phyloP scores from a whole-genome alignment of 2,329 filamentous ascomycete genomes.

The Talaromyces sp. region DNA sequence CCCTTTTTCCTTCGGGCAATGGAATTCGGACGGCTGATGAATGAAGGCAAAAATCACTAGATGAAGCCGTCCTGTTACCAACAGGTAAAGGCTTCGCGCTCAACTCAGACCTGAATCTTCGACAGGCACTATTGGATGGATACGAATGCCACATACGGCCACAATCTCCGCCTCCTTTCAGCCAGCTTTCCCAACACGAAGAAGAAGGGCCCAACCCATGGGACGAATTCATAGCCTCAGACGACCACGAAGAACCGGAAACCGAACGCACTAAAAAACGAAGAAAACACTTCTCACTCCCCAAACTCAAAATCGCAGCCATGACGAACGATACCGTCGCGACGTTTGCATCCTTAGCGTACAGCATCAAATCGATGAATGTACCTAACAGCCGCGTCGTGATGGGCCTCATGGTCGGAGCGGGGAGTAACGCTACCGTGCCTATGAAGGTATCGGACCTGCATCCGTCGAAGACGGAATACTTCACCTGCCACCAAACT shows the following conservation, averaged over 20 bases:
- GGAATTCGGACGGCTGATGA: neutral
- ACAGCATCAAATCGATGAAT: slow-evolving; percentile 54
- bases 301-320: slow-evolving; percentile 64
- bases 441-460: slow-evolving; percentile 62
- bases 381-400: slow-evolving; percentile 61
- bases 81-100: slow-evolving; percentile 54
- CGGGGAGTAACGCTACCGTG: slow-evolving; percentile 74
- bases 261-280: slow-evolving; percentile 26
- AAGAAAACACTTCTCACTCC: slow-evolving; percentile 47
- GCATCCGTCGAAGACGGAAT: slow-evolving; percentile 57
- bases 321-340: slow-evolving; percentile 78
- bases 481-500: slow-evolving; percentile 25
- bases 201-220: neutral
- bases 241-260: neutral
- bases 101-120: slow-evolving; percentile 35
- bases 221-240: slow-evolving; percentile 1
- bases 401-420: slow-evolving; percentile 76
- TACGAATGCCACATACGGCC: slow-evolving; percentile 44
- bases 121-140: slow-evolving; percentile 35
- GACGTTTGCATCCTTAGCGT: slow-evolving; percentile 73
- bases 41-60: slow-evolving; percentile 46
- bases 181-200: neutral
- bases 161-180: slow-evolving; percentile 27
- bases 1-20: neutral
- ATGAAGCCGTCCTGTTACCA: slow-evolving; percentile 53